These are phyloP conservation scores for Macrolepiota dolichaula DNA, from an alignment of 768 basidiomycete species.

Conservation along the genomic window DNA sequence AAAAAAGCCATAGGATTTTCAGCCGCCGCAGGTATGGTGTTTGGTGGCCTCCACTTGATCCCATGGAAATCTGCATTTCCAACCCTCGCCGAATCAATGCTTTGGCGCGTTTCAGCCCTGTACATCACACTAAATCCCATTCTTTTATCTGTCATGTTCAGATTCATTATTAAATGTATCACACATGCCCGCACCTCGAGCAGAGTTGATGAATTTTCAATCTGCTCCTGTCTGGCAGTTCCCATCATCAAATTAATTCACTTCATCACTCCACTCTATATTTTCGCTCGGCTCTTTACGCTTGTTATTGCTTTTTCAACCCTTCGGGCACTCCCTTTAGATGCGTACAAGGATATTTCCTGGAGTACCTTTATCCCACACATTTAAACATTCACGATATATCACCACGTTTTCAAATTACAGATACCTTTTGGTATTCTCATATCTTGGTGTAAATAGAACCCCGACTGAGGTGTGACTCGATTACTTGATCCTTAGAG, in stretches of 20 bases:
- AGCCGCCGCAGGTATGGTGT: neutral
- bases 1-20: neutral
- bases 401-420: neutral
- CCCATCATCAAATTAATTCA: neutral
- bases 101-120: neutral
- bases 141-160: neutral
- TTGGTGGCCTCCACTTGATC: slow-evolving; percentile 3
- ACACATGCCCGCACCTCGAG: too few species aligned
- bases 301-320: neutral
- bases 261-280: neutral
- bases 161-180: neutral
- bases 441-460: too few species aligned
- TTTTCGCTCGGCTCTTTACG: neutral
- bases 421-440: too few species aligned
- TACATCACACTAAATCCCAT: neutral
- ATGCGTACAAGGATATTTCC: neutral
- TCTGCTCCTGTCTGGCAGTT: neutral
- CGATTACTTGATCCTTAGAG: too few species aligned
- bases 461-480: too few species aligned
- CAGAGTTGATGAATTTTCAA: too few species aligned
- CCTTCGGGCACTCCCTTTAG: neutral
- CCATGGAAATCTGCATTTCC: neutral
- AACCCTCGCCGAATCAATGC: neutral
- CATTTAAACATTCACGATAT: neutral
- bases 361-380: neutral